Percentiles rank a stretch among this genome's conserved stretches.
Evolutionary conservation across 2,329 filamentous ascomycete species (phyloP).

Genomic region (Apiospora koreana): DNA sequence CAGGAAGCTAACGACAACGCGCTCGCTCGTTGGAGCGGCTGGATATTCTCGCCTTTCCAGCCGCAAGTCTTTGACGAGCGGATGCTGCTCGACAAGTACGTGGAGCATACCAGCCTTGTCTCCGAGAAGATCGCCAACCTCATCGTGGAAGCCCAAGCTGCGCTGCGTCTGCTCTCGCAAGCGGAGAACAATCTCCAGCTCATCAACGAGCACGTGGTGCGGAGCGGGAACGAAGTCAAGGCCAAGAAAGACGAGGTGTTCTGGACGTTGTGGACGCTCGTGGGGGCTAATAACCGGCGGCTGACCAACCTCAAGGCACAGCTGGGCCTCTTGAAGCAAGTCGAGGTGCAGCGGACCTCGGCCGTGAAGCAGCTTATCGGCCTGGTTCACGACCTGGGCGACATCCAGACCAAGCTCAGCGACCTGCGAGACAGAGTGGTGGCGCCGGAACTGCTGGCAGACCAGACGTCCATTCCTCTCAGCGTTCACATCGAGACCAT

Average conservation of each 20-base stretch:
- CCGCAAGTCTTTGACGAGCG: constrained; percentile 60
- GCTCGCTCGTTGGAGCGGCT: constrained; percentile 42
- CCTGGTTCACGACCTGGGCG: constrained; percentile 72
- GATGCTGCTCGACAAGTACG: constrained; percentile 70
- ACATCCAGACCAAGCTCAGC: constrained; percentile 69
- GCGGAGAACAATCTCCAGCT: constrained; percentile 70
- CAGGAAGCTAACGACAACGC: constrained; percentile 29
- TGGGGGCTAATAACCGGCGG: constrained; percentile 67
- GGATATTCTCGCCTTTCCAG: constrained; percentile 64
- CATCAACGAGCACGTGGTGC: constrained; percentile 69
- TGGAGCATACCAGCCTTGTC: constrained; percentile 69
- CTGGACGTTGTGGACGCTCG: constrained; percentile 70
- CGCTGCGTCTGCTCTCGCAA: constrained; percentile 65
- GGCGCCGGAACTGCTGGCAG: constrained; percentile 61
- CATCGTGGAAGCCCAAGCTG: constrained; percentile 68
- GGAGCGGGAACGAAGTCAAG: constrained; percentile 60
- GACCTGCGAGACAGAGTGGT: constrained; percentile 72
- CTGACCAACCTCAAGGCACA: constrained; percentile 64
- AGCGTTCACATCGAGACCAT: constrained; percentile 77
- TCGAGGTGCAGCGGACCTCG: constrained; percentile 64
- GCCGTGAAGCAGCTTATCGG: constrained; percentile 69
- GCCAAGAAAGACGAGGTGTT: constrained; percentile 66
- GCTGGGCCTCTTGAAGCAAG: constrained; percentile 63
- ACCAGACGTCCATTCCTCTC: constrained; percentile 58
- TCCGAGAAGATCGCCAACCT: constrained; percentile 69